Evolutionary conservation across 108 stramenopile species (phyloP), one percentile per base, ranked within the genome.

Genomic region (Skeletonema menzelii): DNA sequence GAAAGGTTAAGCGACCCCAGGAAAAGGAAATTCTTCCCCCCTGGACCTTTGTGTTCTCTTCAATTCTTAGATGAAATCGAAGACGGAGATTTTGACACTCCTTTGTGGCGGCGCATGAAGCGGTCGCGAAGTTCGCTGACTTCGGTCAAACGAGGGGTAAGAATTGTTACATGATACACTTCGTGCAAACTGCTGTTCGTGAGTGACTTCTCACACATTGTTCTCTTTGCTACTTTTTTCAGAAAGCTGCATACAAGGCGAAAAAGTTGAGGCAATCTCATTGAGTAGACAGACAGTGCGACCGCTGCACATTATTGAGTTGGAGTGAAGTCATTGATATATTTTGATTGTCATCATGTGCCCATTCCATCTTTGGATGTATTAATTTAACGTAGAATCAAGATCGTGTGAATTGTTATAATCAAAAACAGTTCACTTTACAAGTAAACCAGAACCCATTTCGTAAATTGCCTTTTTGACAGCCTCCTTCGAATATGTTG

Each of bases 1-100:
- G 27, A 20, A 26, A 7, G 26, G 0, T 38, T 7, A n/a, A 19
- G 49, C 28, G 32, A 46, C 30, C 12, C 27, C 0, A 49, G 34
- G 8, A 71, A 71, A 61, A 70, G 59, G 59, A 71, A 60, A 28
- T 62, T 71, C 60, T 71, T 62, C 46, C 60, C 60, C 10, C 70
- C 70, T 40, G 70, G 70, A 7, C 63, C 63, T 38, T 31, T 71
- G 22, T 71, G 70, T 58, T 71, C 70, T 10, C 30, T 71, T 37
- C 70, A 71, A 46, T 61, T 61, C 46, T 44, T 71, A 14, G 59
- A 62, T 11, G 70, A 71, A 61, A 71, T 71, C 14, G 70, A 71
- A 35, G 49, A 47, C 5, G 17, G 46, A 3, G 70, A 61, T 5
- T 71, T 71, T 30, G 60, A 71, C 15, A 71, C 60, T 0, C 70